These are phyloP conservation scores for Stylosanthes scabra DNA, from an alignment of 331 rosid species.

Conservation along the genomic window DNA sequence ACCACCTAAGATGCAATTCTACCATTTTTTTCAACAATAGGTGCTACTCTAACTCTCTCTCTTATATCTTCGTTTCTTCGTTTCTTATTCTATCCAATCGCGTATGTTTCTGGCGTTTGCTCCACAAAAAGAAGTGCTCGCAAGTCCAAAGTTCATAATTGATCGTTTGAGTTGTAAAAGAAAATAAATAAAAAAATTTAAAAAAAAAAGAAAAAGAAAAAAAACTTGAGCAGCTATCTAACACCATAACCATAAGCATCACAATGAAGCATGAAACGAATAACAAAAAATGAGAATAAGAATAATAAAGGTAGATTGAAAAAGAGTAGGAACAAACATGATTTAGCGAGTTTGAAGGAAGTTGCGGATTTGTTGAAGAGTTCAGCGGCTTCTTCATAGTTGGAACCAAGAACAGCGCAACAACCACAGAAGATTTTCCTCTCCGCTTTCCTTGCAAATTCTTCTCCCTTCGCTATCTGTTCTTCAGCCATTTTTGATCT, in stretches of 20 bases:
- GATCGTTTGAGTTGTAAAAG: neutral
- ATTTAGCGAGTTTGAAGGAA: slow-evolving; percentile 66
- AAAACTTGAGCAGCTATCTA: neutral
- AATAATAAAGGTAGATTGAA: no score
- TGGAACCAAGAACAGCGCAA: slow-evolving; percentile 50
- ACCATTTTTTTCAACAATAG: no score
- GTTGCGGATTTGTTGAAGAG: slow-evolving; percentile 57
- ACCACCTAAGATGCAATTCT: no score
- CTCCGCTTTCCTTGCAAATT: slow-evolving; percentile 55
- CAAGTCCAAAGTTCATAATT: slow-evolving; percentile 1
- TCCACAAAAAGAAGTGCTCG: neutral
- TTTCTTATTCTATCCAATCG: no score
- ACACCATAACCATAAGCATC: neutral
- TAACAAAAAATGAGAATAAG: neutral
- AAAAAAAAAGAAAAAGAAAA: no score
- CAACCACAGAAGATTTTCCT: slow-evolving; percentile 49
- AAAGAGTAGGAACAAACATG: slow-evolving; percentile 43
- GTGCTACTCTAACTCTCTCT: no score
- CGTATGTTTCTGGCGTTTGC: neutral
- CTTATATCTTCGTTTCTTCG: no score
- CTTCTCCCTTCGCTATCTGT: slow-evolving; percentile 50
- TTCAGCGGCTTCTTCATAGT: slow-evolving; percentile 61
- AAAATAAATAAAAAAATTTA: no score
- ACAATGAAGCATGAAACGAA: neutral
- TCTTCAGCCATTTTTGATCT: neutral